Base-by-base conservation (phyloP, 306 rosid species). In the Sesbania bispinosa region DNA sequence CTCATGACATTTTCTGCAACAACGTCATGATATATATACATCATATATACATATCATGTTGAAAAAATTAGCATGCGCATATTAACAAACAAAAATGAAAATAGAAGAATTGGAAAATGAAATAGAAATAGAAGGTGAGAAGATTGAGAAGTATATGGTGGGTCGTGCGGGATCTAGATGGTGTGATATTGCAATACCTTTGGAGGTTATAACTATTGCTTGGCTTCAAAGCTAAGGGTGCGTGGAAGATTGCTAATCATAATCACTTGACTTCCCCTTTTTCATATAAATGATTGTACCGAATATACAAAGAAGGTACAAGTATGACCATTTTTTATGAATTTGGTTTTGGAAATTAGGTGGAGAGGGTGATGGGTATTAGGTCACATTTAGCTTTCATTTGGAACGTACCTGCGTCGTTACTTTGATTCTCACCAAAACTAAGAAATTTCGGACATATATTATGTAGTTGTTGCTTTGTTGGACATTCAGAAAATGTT, bases 201-300 rank as follows among this genome's bases (percentile, higher is more conserved):
- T 51, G 58, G 76, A 65, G 46, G 50, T 15, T 45, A 75, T 79
- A 38, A 41, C 47, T 86, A 45, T 88, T 30, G 82, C 90, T 87
- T 91, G 77, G 76, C 92, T 85, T 91, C 76, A 38, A 89, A 87
- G 92, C 33, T 43, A 92, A 92, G 89, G 3, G 29, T 61, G 69
- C 45, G 41, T 64, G 78, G 10, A 62, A 70, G 66, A 38, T 76
- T 75, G 41, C 47, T 9, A 60, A 76, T 79, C 79, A 81, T 47
- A 73, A 61, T 66, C 80, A 10, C 33, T 69, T 60, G 7, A 45
- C 10, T 57, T 63, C 23, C 15, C 10, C 32, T n/a, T 32, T 60
- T 27, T 10, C 27, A 6, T 48, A 27, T 62, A 42, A 26, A 75
- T 81, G n/a, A 79, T 57, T 52, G 69, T 75, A 46, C 58, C 29